Conservation (phyloP, 306 rosid genomes). For the Pachyrhizus erosus region DNA sequence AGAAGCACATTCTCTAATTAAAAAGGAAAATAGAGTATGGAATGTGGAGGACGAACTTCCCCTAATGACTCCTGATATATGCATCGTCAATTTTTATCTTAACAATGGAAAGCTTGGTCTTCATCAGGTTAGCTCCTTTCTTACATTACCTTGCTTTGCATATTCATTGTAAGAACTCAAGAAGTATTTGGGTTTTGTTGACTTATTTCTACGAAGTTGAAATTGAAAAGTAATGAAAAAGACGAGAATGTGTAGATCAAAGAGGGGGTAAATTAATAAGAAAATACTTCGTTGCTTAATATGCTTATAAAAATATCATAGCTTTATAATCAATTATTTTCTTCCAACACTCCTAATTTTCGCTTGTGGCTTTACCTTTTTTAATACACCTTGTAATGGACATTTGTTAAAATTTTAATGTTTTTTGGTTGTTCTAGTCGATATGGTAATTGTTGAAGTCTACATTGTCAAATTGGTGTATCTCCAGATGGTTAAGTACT, state of each 20-base stretch:
- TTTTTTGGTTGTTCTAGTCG: background rate
- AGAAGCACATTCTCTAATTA: conserved; percentile 54
- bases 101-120: conserved; percentile 68
- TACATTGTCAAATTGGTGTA: background rate
- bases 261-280: background rate
- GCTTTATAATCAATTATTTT: background rate
- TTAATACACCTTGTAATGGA: background rate
- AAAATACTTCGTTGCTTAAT: too few species aligned
- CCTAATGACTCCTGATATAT: conserved; percentile 67
- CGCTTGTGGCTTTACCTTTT: background rate
- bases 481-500: background rate
- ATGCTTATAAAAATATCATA: background rate
- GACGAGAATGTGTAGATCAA: background rate
- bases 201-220: background rate
- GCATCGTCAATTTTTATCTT: conserved; percentile 73
- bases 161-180: background rate
- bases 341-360: background rate
- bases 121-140: conserved; percentile 60
- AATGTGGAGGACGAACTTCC: conserved; percentile 59
- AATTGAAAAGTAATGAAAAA: background rate
- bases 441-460: background rate
- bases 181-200: background rate
- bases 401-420: background rate
- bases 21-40: conserved; percentile 7
- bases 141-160: background rate